phyloP scores from a whole-genome alignment of 2,329 filamentous ascomycete genomes.

The Bipolaris oryzae region DNA sequence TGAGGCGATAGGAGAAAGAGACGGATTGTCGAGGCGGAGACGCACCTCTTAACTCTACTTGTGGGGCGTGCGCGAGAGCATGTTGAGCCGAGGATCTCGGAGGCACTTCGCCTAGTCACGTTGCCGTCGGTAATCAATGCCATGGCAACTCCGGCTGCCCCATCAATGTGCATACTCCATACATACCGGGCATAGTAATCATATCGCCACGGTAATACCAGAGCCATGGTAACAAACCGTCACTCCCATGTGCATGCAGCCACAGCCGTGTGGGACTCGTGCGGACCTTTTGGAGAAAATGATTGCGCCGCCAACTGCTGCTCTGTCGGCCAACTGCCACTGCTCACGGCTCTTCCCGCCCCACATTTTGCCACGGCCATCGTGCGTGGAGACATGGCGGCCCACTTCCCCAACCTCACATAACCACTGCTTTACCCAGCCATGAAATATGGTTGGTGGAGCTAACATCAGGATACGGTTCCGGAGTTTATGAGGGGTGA shows the following conservation, averaged over 20 bases:
- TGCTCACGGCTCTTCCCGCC: background rate
- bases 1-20: constrained; percentile 3
- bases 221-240: too few relatives aligned
- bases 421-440: background rate
- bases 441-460: background rate
- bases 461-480: background rate
- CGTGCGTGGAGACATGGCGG: background rate
- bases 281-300: background rate
- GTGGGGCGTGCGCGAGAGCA: constrained; percentile 19
- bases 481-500: background rate
- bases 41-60: constrained; percentile 20
- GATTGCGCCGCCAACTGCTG: background rate
- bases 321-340: background rate
- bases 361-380: constrained; percentile 7
- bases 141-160: background rate
- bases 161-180: background rate
- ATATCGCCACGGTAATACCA: too few relatives aligned
- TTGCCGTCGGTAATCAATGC: constrained; percentile 15
- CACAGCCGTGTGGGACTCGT: background rate
- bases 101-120: constrained; percentile 14
- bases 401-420: constrained; percentile 3
- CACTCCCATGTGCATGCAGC: too few relatives aligned
- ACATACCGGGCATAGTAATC: background rate
- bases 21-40: constrained; percentile 24
- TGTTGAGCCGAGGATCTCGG: constrained; percentile 19